Evolutionary conservation across 345 rosid genomes (phyloP).

Genomic region (Anacardium occidentale): DNA sequence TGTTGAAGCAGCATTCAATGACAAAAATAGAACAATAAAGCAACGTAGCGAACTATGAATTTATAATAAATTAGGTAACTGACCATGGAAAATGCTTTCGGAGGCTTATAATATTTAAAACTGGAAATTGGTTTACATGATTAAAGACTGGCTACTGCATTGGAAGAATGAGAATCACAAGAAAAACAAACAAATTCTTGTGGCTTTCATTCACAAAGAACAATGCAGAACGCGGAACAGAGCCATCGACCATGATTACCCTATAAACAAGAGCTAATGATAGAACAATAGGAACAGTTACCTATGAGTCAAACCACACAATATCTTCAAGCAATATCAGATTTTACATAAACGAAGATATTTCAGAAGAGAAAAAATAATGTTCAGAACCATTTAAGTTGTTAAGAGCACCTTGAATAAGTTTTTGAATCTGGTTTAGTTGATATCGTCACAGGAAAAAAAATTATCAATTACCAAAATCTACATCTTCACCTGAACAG

Average conservation of each 20-base stretch:
- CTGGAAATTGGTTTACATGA: not conserved
- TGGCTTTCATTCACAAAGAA: constrained; percentile 58
- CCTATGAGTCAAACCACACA: constrained; percentile 38
- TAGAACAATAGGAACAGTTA: constrained; percentile 53
- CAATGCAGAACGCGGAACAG: constrained; percentile 44
- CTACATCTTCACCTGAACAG: constrained; percentile 56
- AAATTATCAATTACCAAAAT: not conserved
- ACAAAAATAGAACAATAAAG: not conserved
- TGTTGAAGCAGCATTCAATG: not conserved
- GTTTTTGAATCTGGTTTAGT: not conserved
- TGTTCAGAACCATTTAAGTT: not conserved
- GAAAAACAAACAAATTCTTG: constrained; percentile 62
- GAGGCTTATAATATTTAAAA: not conserved
- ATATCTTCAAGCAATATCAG: constrained; percentile 12
- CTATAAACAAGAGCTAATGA: constrained; percentile 76
- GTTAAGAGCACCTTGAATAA: not conserved
- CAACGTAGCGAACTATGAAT: not conserved
- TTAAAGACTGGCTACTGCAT: not conserved
- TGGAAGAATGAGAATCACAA: not conserved
- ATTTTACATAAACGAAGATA: not conserved
- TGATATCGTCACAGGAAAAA: not conserved
- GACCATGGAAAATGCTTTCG: not conserved
- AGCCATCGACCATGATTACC: constrained; percentile 76
- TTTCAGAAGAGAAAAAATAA: not conserved
- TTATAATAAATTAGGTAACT: not conserved